A percentile compares a stretch with the other conserved stretches of the same genome.
phyloP scores from a whole-genome alignment of 2,329 filamentous ascomycete species.

The Apiospora pterosperma region DNA sequence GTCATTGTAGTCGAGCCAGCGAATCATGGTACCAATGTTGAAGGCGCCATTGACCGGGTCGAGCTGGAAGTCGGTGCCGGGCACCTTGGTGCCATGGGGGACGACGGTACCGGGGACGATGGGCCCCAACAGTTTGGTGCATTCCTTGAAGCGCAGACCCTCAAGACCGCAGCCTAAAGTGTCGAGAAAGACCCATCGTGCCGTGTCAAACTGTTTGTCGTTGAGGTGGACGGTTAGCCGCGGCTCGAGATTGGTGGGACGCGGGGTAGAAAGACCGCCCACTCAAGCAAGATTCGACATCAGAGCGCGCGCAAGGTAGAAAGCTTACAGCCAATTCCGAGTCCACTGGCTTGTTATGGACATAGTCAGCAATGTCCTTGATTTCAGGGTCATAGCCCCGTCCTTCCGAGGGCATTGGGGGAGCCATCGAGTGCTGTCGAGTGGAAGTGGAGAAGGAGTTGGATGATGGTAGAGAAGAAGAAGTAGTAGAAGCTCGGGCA shows the following conservation, averaged over 20 bases:
- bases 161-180: conserved; percentile 96
- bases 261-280: conserved; percentile 13
- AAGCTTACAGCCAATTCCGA: conserved; percentile 85
- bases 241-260: conserved; percentile 10
- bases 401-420: conserved; percentile 46
- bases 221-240: conserved; percentile 21
- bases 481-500: conserved; percentile 30
- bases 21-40: conserved; percentile 98
- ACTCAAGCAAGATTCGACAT: neutral
- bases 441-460: conserved; percentile 47
- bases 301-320: neutral
- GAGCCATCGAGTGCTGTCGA: conserved; percentile 44
- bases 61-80: conserved; percentile 88
- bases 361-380: conserved; percentile 90
- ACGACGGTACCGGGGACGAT: conserved; percentile 87
- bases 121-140: conserved; percentile 89
- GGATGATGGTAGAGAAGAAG: conserved; percentile 26
- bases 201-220: conserved; percentile 75
- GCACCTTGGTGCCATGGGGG: conserved; percentile 87
- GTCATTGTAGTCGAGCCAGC: conserved; percentile 99
- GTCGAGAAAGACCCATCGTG: conserved; percentile 93
- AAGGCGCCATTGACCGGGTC: conserved; percentile 95
- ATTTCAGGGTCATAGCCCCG: conserved; percentile 87
- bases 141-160: conserved; percentile 92
- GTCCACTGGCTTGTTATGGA: conserved; percentile 86